Base-by-base conservation (phyloP, 345 rosid species). In the Dipteronia sinensis region DNA sequence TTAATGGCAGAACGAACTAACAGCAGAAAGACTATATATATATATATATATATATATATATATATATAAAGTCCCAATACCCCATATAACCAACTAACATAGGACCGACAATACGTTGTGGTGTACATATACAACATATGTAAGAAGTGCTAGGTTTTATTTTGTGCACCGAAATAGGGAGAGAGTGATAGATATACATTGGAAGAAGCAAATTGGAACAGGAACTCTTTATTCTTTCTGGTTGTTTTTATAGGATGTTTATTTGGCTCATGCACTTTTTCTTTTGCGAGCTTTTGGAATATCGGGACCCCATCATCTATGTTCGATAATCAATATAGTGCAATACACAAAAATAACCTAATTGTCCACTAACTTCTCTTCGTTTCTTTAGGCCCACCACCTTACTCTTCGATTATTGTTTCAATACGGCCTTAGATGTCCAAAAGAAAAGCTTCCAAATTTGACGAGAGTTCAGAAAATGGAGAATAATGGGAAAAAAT, bases 221-320 rank as follows among this genome's bases (percentile, higher is more conserved):
- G 70, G 13, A 58, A 16, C 63, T 49, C 49, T 56, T 53, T 16
- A 67, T 77, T 75, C 81, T 79, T 79, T 84, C 86, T 73, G 55
- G 23, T 17, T 76, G 82, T 83, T 83, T 83, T 77, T 82, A 44
- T 49, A 62, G 59, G 78, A 79, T 63, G 77, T 77, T 81, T 53
- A 59, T 66, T 77, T 72, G 87, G 85, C 82, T 67, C 79, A 67
- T 83, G 22, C 82, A 19, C 83, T 71, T 78, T 82, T 79, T 66
- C 79, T 71, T 76, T 78, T 78, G 71, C 84, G 22, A 64, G 22
- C 77, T 73, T 66, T 75, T 27, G 70, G 90, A 83, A 82, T 34
- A 34, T 82, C 82, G 56, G 72, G 79, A 75, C 75, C 78, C 82
- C 74, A 19, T 10, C 67, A 16, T 46, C 13, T 34, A 11, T 10